phyloP scores from a whole-genome alignment of 2,329 filamentous ascomycete genomes.

The Colletotrichum higginsianum region DNA sequence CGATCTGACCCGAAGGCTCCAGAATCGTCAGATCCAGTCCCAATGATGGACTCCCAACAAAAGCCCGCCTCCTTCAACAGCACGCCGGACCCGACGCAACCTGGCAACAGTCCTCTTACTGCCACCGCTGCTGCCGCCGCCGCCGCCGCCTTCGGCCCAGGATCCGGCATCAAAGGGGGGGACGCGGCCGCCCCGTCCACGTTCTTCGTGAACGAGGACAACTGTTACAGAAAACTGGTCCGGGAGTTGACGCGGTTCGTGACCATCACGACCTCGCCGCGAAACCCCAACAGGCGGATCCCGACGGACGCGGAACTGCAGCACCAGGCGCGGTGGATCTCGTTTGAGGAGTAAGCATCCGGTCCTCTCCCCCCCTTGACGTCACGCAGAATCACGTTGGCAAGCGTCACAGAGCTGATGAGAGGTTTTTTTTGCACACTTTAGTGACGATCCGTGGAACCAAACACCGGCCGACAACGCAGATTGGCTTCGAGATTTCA shows the following conservation, averaged over 20 bases:
- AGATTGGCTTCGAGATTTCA: slow-evolving; percentile 48
- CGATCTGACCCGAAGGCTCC: not conserved
- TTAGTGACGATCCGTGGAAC: slow-evolving; percentile 56
- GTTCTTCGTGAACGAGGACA: slow-evolving; percentile 45
- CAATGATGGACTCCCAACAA: not conserved
- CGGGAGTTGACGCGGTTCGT: slow-evolving; percentile 40
- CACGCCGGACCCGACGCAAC: not conserved
- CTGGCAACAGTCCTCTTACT: no score
- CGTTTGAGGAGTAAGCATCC: slow-evolving; percentile 48
- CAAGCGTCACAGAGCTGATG: not conserved
- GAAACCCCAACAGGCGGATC: slow-evolving; percentile 48
- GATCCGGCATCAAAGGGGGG: not conserved
- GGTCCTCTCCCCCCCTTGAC: not conserved
- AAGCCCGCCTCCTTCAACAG: not conserved
- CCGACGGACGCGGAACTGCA: slow-evolving; percentile 55
- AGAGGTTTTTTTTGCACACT: no score
- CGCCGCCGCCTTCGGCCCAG: not conserved
- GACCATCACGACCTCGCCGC: slow-evolving; percentile 48
- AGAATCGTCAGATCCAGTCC: not conserved
- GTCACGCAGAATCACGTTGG: no score
- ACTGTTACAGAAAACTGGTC: slow-evolving; percentile 47
- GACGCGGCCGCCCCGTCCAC: slow-evolving; percentile 1
- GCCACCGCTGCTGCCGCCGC: not conserved
- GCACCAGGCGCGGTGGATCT: slow-evolving; percentile 52
- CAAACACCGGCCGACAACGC: slow-evolving; percentile 55